Conservation (phyloP, 768 basidiomycete genomes). For the Gyrodon lividus region DNA sequence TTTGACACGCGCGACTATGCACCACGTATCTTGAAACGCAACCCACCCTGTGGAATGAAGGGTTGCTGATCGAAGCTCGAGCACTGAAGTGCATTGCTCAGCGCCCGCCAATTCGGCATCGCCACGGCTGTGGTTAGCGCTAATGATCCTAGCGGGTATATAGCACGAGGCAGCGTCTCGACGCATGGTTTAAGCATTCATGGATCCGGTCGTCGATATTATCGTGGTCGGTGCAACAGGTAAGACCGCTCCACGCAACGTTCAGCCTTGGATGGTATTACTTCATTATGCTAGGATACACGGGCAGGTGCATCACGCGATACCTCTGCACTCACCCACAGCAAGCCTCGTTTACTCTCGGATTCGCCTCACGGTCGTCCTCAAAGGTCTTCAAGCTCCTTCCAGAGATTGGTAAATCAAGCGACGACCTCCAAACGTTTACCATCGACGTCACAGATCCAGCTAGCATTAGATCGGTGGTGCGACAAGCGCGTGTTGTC, state of each 20-base stretch:
- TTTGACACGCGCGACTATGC: too few species aligned
- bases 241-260: neutral
- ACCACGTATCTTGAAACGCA: too few species aligned
- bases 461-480: slow-evolving; percentile 49
- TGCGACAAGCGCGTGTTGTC: slow-evolving; percentile 56
- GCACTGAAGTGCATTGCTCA: neutral
- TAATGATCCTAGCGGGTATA: neutral
- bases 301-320: slow-evolving; percentile 2
- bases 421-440: slow-evolving; percentile 39
- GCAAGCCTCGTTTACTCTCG: neutral
- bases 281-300: neutral
- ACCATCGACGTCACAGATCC: slow-evolving; percentile 57
- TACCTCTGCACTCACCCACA: neutral
- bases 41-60: too few species aligned
- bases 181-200: neutral
- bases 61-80: neutral
- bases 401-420: neutral
- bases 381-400: neutral
- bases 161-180: neutral
- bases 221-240: slow-evolving; percentile 2
- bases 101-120: neutral
- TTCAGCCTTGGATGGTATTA: neutral
- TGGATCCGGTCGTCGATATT: slow-evolving; percentile 3
- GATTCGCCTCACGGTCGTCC: neutral
- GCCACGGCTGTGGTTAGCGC: neutral